A percentile compares a stretch with the other conserved stretches of the same genome.
These are phyloP conservation scores for Neurospora sp. DNA, from an alignment of 495 filamentous ascomycete genomes.

Conservation along the genomic window DNA sequence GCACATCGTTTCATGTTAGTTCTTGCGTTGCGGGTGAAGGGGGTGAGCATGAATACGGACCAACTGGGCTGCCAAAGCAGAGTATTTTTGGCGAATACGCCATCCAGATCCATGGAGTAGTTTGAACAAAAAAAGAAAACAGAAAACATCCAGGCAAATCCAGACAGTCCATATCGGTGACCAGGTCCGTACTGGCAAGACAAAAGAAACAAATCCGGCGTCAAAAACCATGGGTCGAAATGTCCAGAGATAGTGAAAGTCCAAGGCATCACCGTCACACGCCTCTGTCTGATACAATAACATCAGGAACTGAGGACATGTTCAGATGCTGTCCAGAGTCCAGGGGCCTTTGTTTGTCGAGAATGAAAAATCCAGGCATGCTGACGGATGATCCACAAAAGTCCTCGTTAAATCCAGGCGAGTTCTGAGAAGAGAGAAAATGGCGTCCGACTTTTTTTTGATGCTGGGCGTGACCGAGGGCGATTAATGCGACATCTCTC, in stretches of 20 bases:
- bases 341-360: background rate
- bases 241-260: background rate
- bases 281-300: background rate
- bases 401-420: background rate
- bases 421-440: background rate
- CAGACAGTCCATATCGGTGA: background rate
- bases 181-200: background rate
- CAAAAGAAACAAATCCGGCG: background rate
- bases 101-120: slow-evolving; percentile 1
- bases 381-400: background rate
- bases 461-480: background rate
- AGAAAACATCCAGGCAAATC: slow-evolving; percentile 21
- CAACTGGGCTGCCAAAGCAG: slow-evolving; percentile 7
- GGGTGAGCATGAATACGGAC: slow-evolving; percentile 9
- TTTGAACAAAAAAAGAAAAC: slow-evolving; percentile 10
- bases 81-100: background rate
- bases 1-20: slow-evolving; percentile 22
- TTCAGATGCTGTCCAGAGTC: background rate
- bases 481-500: background rate
- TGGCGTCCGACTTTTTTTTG: background rate
- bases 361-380: background rate
- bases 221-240: background rate
- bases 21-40: background rate
- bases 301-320: background rate
- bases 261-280: background rate